Evolutionary conservation across 306 rosid species (phyloP), one percentile per base, ranked within the genome.

Genomic region (Cucumis hystrix): DNA sequence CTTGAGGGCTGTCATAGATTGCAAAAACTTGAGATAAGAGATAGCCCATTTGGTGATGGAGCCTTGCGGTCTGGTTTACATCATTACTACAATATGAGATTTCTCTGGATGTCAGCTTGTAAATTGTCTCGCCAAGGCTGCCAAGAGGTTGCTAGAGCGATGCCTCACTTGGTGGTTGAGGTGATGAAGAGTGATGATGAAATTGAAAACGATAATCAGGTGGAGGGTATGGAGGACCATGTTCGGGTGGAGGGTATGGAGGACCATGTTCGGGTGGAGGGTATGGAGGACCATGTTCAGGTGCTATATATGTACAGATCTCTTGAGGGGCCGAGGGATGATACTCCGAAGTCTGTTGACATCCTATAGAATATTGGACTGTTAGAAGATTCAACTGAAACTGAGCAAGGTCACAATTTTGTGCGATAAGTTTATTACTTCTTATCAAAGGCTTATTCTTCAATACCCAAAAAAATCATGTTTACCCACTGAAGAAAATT

Each of bases 81-180:
- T 83, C 93, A 86, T 80, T 92, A 85, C 68, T 92, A 92, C 86
- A 92, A 87, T 79, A 90, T 92, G 97, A 86, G 97, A 77, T 92
- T 92, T 79, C 89, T 92, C n/a, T 92, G 98, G 98, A 90, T 92
- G 96, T 92, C 97, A 5, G 80, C 88, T 0, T 90, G 97, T 79
- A 81, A 57, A 23, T 66, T 92, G 81, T 83, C 96, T 15, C 91
- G 54, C 64, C 85, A 79, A 68, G 98, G 90, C 78, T 93, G 98
- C 83, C 85, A 33, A 77, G 93, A 84, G 79, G 80, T 93, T 76
- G 92, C 97, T 7, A 86, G 59, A 52, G 83, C 87, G 20, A 80
- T 84, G 85, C 97, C 97, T 40, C 84, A 62, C 30, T 74, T 92
- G 49, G 94, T 90, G 30, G 83, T 92, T 79, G 98, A 93, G 86